A percentile compares a stretch with the other conserved stretches of the same genome.
phyloP scores from a whole-genome alignment of 371 early-diverging fungal species.

The Amoeboaphelidium occidentale region DNA sequence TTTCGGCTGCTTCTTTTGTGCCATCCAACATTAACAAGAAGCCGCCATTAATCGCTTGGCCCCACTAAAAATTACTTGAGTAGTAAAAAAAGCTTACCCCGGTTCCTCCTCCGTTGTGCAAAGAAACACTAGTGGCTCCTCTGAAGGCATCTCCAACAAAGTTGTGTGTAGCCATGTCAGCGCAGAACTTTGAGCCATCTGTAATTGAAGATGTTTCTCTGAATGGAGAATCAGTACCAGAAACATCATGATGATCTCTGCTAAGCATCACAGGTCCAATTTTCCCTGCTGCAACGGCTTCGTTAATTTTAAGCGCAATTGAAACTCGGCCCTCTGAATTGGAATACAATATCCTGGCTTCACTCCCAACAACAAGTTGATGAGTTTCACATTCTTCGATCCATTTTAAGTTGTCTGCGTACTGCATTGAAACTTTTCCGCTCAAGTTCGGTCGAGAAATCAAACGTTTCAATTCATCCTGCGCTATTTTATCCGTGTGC shows the following conservation, averaged over 20 bases:
- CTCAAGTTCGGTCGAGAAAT: neutral
- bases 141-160: constrained; percentile 3
- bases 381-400: neutral
- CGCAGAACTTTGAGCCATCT: constrained; percentile 1
- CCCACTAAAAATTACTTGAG: no score
- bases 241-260: constrained; percentile 5
- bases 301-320: constrained; percentile 1
- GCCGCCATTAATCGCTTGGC: constrained; percentile 4
- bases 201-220: constrained; percentile 1
- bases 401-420: constrained; percentile 1
- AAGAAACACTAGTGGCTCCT: constrained; percentile 3
- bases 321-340: constrained; percentile 2
- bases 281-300: constrained; percentile 2
- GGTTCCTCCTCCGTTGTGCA: constrained; percentile 5
- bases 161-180: constrained; percentile 5
- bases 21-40: constrained; percentile 4
- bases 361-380: constrained; percentile 2
- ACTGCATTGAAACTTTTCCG: neutral
- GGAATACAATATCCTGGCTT: constrained; percentile 4
- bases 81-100: no score
- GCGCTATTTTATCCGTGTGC: constrained; percentile 2
- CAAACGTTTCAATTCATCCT: neutral
- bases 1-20: neutral
- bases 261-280: constrained; percentile 4
- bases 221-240: constrained; percentile 4